phyloP scores from a whole-genome alignment of 2,329 filamentous ascomycete genomes.

The Cordyceps cateniannulata region DNA sequence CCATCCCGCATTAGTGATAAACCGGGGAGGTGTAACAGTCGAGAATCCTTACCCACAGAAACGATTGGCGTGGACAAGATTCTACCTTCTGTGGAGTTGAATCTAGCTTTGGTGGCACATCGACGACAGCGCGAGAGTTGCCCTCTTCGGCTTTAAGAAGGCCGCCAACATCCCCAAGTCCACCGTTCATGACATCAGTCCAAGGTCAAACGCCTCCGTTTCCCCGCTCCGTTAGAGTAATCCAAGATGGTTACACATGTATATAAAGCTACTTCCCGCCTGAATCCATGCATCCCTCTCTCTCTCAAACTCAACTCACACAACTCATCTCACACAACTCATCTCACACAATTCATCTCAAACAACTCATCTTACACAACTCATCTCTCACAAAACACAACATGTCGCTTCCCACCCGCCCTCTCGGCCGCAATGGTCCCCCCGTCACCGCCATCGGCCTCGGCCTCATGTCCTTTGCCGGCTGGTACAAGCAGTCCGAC shows the following conservation, averaged over 20 bases:
- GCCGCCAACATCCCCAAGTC: neutral
- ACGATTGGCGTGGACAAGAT: too few species aligned
- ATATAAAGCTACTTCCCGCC: neutral
- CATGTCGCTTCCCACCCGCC: constrained; percentile 11
- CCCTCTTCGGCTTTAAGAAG: constrained; percentile 6
- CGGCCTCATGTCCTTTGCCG: constrained; percentile 36
- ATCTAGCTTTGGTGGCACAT: neutral
- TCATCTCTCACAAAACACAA: neutral
- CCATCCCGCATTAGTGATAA: too few species aligned
- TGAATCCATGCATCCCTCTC: neutral
- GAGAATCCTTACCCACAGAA: too few species aligned
- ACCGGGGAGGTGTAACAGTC: neutral
- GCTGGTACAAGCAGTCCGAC: constrained; percentile 16
- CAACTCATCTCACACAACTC: neutral
- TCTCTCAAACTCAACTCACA: too few species aligned
- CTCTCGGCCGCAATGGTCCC: constrained; percentile 39
- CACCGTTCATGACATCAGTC: constrained; percentile 3
- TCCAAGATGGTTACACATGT: neutral
- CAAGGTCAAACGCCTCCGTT: neutral
- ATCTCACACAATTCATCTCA: neutral
- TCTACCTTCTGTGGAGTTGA: too few species aligned
- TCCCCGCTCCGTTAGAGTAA: constrained; percentile 1
- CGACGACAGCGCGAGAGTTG: neutral
- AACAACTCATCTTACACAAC: neutral
- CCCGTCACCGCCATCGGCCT: constrained; percentile 39